A percentile compares a stretch with the other conserved stretches of the same genome.
These are phyloP conservation scores for Chalaropsis ovoidea DNA, from an alignment of 2,329 filamentous ascomycete genomes.

Conservation along the genomic window DNA sequence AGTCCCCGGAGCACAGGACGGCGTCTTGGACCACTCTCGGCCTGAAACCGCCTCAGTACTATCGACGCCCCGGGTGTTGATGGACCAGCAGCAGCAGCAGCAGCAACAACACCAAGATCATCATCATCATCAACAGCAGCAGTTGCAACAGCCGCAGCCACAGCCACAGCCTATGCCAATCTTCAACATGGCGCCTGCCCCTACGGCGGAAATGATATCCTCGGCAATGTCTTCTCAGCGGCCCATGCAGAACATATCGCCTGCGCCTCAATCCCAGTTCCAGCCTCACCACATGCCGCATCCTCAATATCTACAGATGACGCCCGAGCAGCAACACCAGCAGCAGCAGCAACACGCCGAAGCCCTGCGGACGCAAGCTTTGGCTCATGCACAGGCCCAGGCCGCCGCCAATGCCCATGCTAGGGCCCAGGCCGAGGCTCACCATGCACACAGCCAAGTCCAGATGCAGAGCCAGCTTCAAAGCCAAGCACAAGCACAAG, in stretches of 20 bases:
- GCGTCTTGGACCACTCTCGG: slow-evolving; percentile 1
- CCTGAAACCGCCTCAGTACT: neutral
- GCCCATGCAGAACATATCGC: slow-evolving; percentile 11
- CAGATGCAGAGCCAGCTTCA: slow-evolving; percentile 15
- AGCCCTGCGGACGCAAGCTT: slow-evolving; percentile 17
- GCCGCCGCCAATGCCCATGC: slow-evolving; percentile 16
- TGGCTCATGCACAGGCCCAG: slow-evolving; percentile 15
- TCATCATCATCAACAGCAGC: neutral
- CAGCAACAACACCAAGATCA: neutral
- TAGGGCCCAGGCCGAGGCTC: slow-evolving; percentile 19
- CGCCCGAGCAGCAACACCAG: slow-evolving; percentile 15
- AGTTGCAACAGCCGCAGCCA: neutral
- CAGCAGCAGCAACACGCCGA: slow-evolving; percentile 16
- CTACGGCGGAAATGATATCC: slow-evolving; percentile 15
- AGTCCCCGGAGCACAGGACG: neutral
- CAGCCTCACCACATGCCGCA: slow-evolving; percentile 6
- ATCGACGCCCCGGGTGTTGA: neutral
- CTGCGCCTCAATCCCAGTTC: neutral
- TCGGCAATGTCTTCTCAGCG: slow-evolving; percentile 14
- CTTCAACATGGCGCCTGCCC: slow-evolving; percentile 9
- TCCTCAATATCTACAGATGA: slow-evolving; percentile 11
- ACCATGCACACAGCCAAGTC: slow-evolving; percentile 11
- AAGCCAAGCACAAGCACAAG: slow-evolving; percentile 14
- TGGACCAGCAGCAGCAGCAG: slow-evolving; percentile 11
- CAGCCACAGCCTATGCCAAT: neutral